phyloP scores from a whole-genome alignment of 2,329 filamentous ascomycete species.

The Rachicladosporium sp. region DNA sequence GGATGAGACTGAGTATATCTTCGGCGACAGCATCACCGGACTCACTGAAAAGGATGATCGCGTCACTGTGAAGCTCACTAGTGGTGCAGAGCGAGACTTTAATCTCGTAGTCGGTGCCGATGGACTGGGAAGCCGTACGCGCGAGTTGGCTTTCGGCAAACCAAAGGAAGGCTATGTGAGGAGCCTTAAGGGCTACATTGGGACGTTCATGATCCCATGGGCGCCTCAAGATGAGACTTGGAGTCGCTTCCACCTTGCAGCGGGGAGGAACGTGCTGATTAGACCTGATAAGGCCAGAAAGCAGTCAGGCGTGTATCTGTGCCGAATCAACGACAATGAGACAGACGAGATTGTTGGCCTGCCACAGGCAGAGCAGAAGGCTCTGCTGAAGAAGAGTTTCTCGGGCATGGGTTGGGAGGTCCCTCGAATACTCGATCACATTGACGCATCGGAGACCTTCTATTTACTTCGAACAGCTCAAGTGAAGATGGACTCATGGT shows the following conservation, averaged over 20 bases:
- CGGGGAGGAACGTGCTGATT: not conserved
- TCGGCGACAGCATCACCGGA: slow-evolving; percentile 10
- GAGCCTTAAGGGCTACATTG: not conserved
- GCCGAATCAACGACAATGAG: not conserved
- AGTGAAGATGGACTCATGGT: not conserved
- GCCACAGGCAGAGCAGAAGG: not conserved
- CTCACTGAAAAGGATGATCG: slow-evolving; percentile 5
- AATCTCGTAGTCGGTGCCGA: slow-evolving; percentile 2
- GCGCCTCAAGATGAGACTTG: not conserved
- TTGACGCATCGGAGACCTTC: not conserved
- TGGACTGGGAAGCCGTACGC: not conserved
- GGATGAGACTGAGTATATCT: slow-evolving; percentile 12
- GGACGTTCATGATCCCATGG: not conserved
- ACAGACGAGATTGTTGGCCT: not conserved
- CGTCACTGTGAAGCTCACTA: not conserved
- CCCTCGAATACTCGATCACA: not conserved
- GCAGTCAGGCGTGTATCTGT: not conserved
- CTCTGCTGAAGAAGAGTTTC: not conserved
- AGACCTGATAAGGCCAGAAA: not conserved
- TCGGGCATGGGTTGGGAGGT: slow-evolving; percentile 1
- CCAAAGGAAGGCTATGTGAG: not conserved
- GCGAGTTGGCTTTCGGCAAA: slow-evolving; percentile 1
- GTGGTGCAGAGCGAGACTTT: not conserved
- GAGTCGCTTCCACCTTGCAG: not conserved
- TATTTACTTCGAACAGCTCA: not conserved